Base-by-base conservation (phyloP, 1,284 basidiomycete genomes). In the Leccinum pachyderme region DNA sequence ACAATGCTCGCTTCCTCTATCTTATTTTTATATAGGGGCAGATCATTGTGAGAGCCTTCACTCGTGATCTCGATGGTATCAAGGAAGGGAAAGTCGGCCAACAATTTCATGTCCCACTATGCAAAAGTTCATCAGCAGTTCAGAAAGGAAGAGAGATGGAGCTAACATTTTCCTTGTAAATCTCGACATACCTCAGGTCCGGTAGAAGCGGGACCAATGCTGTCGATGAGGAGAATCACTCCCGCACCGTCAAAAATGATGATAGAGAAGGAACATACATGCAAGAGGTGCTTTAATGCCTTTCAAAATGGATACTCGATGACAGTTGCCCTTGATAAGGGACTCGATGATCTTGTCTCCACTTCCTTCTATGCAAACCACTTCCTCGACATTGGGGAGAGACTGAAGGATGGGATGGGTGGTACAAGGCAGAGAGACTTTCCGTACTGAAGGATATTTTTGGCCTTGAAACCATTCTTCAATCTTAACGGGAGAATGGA, bases 351-450 rank as follows among this genome's bases (percentile, higher is more conserved):
- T 47, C n/a, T n/a, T 57, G 8, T 51, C 58, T 27, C 49, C 46
- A 22, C 22, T 7, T 43, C 50, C 63, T 25, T 61, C 50, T 32
- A 59, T 67, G 54, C 55, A 58, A 24, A 6, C 60, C n/a, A 74
- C 66, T 32, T 59, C 58, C 35, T 58, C 55, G 8, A 70, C 62
- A 15, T 69, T 61, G 2, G 67, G 67, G 59, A 67, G 73, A 18
- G 64, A 64, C 22, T 63, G 55, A 52, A 73, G 48, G 25, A 76
- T 65, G 41, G 70, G 63, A 47, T 73, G 69, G 3, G 69, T 68
- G 45, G 66, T 61, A 2, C 55, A 49, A 5, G 71, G 72, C 2
- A 57, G 46, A 18, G 48, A 4, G 69, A 70, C 59, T 6, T 61
- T 72, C 46, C 61, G 63, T 7, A 75, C 62, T 7, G 62, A 55